These are phyloP conservation scores for Bryoerythrophyllum caledonicum DNA, from an alignment of 225 moss, liverwort and hornwort species.

Conservation along the genomic window DNA sequence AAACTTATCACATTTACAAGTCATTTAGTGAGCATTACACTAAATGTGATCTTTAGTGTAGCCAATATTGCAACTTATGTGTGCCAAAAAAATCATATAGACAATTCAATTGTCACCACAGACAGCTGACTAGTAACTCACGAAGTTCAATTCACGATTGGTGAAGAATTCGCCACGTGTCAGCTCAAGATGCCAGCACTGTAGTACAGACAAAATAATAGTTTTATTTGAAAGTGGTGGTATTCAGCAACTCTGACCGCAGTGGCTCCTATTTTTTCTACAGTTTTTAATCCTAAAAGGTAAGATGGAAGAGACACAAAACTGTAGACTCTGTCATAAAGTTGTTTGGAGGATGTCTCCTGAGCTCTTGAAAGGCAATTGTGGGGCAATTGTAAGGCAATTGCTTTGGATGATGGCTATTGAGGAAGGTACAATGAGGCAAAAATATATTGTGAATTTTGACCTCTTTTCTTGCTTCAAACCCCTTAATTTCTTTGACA, in stretches of 20 bases:
- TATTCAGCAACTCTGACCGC: background rate
- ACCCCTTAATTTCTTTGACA: too few species aligned
- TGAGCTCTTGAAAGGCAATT: background rate
- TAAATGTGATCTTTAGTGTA: too few species aligned
- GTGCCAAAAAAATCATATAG: too few species aligned
- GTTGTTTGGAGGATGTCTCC: background rate
- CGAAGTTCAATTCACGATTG: too few species aligned
- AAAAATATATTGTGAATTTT: too few species aligned
- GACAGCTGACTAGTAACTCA: background rate
- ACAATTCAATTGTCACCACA: background rate
- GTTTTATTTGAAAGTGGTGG: constrained; percentile 8
- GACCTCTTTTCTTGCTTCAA: too few species aligned
- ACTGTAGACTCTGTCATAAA: background rate
- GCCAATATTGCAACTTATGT: too few species aligned
- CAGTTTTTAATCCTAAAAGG: background rate
- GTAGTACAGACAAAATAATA: constrained; percentile 5
- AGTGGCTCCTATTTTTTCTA: too few species aligned
- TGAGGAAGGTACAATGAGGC: too few species aligned
- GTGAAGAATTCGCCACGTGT: background rate
- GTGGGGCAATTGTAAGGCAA: background rate
- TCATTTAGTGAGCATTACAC: too few species aligned
- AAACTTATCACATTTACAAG: too few species aligned
- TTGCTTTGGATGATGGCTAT: background rate
- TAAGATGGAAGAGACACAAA: background rate
- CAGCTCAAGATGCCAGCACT: background rate